phyloP scores from a whole-genome alignment of 805 yeast species.

The Zygosaccharomyces bailii region DNA sequence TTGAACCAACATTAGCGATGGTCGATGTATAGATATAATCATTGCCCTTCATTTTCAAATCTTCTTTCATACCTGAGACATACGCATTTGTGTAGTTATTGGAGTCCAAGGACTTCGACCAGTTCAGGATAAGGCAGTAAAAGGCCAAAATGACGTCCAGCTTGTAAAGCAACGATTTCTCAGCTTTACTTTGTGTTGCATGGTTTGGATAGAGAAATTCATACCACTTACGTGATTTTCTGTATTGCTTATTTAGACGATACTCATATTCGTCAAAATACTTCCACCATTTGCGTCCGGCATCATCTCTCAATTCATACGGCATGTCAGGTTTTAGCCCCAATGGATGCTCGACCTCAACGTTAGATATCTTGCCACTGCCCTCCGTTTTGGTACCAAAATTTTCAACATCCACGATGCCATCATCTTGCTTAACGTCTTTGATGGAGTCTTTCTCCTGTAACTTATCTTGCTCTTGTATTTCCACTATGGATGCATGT shows the following conservation, averaged over 20 bases:
- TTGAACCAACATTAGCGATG: slow-evolving; percentile 57
- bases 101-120: slow-evolving; percentile 65
- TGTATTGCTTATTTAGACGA: slow-evolving; percentile 37
- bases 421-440: slow-evolving; percentile 3
- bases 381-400: background rate
- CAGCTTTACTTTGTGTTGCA: slow-evolving; percentile 41
- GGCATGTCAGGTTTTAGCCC: slow-evolving; percentile 32
- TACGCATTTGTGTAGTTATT: slow-evolving; percentile 64
- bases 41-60: slow-evolving; percentile 55
- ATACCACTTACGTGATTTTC: slow-evolving; percentile 34
- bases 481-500: background rate
- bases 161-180: slow-evolving; percentile 46
- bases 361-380: background rate
- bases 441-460: background rate
- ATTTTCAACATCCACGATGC: slow-evolving; percentile 6
- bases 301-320: slow-evolving; percentile 41
- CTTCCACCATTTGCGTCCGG: slow-evolving; percentile 43
- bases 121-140: slow-evolving; percentile 57
- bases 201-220: slow-evolving; percentile 36
- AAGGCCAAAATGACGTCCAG: slow-evolving; percentile 54
- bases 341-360: background rate
- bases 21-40: slow-evolving; percentile 61
- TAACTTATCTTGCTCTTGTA: slow-evolving; percentile 6
- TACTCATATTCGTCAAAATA: slow-evolving; percentile 53
- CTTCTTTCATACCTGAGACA: slow-evolving; percentile 60